Conservation (phyloP, 345 rosid species). For the Eucalyptus sideroxylon region DNA sequence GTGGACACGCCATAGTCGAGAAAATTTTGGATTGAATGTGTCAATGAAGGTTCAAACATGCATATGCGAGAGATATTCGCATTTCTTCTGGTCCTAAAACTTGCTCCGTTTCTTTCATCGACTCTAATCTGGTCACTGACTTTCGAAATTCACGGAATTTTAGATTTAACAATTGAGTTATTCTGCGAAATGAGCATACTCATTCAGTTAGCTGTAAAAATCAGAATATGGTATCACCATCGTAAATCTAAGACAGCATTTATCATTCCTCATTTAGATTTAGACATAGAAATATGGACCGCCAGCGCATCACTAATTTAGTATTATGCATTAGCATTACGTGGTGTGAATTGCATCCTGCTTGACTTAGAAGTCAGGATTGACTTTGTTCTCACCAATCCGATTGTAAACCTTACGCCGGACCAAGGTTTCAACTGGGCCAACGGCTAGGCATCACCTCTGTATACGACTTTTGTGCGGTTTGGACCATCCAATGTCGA, state of each 20-base stretch:
- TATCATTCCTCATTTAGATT: background rate
- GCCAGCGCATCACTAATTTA: background rate
- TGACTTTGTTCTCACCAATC: background rate
- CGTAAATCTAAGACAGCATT: background rate
- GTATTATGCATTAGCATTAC: background rate
- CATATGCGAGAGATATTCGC: background rate
- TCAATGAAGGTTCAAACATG: background rate
- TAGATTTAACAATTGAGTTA: background rate
- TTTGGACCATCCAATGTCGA: background rate
- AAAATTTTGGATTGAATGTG: background rate
- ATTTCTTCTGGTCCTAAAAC: background rate
- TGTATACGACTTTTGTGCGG: background rate
- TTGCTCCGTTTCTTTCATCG: background rate
- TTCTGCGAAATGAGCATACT: background rate
- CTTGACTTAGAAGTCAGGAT: background rate
- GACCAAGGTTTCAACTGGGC: background rate
- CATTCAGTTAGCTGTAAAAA: background rate
- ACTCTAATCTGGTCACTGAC: background rate
- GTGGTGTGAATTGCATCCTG: background rate
- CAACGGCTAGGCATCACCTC: background rate
- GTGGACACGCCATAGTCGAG: background rate
- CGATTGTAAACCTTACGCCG: background rate
- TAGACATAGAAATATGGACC: background rate
- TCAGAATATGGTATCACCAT: background rate
- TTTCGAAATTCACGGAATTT: background rate